Percentiles rank a stretch among this genome's conserved stretches.
These are phyloP conservation scores for Taxillus chinensis DNA, from an alignment of 164 flowering plant species.

Conservation along the genomic window DNA sequence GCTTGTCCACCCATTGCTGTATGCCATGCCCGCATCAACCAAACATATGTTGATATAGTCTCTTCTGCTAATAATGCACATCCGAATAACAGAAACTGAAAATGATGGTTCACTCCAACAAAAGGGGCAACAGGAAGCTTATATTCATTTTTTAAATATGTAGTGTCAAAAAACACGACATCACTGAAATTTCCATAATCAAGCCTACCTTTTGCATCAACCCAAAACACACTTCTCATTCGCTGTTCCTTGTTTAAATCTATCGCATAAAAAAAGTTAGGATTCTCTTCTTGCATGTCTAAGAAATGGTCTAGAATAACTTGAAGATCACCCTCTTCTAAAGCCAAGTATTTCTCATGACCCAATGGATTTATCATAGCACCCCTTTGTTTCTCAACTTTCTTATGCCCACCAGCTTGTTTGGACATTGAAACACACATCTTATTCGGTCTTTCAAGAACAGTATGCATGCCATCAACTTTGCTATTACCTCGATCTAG, in stretches of 20 bases:
- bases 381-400: background rate
- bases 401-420: background rate
- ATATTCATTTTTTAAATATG: background rate
- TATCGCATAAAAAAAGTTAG: background rate
- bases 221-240: background rate
- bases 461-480: background rate
- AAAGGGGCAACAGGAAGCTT: constrained; percentile 1
- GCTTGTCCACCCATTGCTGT: background rate
- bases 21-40: background rate
- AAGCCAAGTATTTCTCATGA: background rate
- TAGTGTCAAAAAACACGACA: background rate
- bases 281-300: background rate
- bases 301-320: background rate
- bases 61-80: constrained; percentile 4
- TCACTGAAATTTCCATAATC: background rate
- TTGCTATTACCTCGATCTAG: background rate
- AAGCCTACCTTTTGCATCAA: background rate
- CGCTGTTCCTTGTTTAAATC: background rate
- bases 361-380: background rate
- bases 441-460: background rate
- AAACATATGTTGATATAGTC: background rate
- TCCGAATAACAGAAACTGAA: background rate
- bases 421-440: background rate
- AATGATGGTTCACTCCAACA: constrained; percentile 2
- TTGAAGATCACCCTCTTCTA: background rate